phyloP scores from a whole-genome alignment of 148 eudicot genomes.

The Bassia scoparia region DNA sequence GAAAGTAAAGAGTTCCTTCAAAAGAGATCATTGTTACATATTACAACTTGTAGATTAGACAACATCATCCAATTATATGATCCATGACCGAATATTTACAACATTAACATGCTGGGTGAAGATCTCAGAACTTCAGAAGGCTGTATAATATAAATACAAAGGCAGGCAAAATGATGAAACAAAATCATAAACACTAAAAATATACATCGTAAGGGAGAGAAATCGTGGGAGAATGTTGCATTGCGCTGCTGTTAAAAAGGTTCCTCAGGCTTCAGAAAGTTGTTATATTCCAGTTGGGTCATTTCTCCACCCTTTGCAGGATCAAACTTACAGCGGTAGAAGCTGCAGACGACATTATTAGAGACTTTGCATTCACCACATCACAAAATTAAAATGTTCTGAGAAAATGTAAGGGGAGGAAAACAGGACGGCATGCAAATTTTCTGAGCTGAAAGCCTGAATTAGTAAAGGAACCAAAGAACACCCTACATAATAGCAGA shows the following conservation, averaged over 20 bases:
- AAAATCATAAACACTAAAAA: constrained; percentile 18
- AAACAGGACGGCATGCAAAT: background rate
- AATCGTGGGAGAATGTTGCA: constrained; percentile 13
- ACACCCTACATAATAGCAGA: background rate
- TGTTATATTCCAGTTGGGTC: constrained; percentile 85
- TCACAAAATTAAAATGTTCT: background rate
- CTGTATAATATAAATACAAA: constrained; percentile 23
- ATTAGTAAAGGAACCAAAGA: background rate
- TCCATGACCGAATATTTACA: constrained; percentile 31
- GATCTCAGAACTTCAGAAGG: constrained; percentile 19
- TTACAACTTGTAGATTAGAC: constrained; percentile 11
- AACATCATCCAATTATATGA: background rate
- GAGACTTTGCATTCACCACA: background rate
- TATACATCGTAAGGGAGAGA: constrained; percentile 16
- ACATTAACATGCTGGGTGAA: constrained; percentile 18
- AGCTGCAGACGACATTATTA: constrained; percentile 42
- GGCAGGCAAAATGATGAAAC: constrained; percentile 11
- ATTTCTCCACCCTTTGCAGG: constrained; percentile 88
- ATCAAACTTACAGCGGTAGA: constrained; percentile 80
- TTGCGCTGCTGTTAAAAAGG: constrained; percentile 40
- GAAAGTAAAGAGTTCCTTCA: background rate
- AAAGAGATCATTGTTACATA: background rate
- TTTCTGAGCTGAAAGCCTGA: background rate
- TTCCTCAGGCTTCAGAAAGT: constrained; percentile 82
- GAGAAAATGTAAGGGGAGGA: background rate